Conservation (phyloP, 441 rosid genomes). For the Populus hybrid region DNA sequence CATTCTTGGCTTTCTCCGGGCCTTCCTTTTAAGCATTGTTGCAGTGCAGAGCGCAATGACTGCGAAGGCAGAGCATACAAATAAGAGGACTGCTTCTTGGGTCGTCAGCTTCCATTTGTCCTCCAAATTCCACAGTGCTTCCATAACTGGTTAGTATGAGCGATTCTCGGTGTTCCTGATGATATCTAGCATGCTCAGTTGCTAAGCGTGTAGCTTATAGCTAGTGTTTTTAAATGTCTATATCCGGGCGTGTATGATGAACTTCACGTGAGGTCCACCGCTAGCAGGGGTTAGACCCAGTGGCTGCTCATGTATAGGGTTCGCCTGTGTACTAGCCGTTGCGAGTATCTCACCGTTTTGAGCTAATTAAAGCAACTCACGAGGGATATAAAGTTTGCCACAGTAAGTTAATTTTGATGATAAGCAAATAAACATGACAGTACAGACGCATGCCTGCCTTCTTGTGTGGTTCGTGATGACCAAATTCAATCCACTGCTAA, state of each 20-base stretch:
- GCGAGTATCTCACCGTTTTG: slow-evolving; percentile 29
- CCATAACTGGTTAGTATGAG: slow-evolving; percentile 33
- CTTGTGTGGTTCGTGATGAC: too few species aligned
- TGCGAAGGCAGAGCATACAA: slow-evolving; percentile 37
- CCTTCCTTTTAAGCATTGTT: slow-evolving; percentile 36
- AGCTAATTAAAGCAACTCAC: slow-evolving; percentile 34
- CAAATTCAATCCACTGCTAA: too few species aligned
- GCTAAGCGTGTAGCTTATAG: background rate
- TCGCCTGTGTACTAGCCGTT: slow-evolving; percentile 29
- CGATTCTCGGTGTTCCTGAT: background rate
- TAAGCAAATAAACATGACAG: background rate
- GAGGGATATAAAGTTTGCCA: slow-evolving; percentile 20
- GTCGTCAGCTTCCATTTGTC: slow-evolving; percentile 62
- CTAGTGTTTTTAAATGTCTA: background rate
- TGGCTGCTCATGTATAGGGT: background rate
- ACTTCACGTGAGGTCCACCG: slow-evolving; percentile 62
- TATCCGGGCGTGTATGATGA: slow-evolving; percentile 9
- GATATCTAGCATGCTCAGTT: background rate
- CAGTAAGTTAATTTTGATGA: background rate
- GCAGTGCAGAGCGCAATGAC: slow-evolving; percentile 45
- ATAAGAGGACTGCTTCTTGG: slow-evolving; percentile 38
- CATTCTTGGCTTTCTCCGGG: slow-evolving; percentile 26
- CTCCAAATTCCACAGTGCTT: slow-evolving; percentile 63
- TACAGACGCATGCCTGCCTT: too few species aligned
- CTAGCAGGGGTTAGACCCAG: slow-evolving; percentile 11